Evolutionary conservation across 345 rosid genomes (phyloP).

Genomic region (Bretschneidera sinensis): DNA sequence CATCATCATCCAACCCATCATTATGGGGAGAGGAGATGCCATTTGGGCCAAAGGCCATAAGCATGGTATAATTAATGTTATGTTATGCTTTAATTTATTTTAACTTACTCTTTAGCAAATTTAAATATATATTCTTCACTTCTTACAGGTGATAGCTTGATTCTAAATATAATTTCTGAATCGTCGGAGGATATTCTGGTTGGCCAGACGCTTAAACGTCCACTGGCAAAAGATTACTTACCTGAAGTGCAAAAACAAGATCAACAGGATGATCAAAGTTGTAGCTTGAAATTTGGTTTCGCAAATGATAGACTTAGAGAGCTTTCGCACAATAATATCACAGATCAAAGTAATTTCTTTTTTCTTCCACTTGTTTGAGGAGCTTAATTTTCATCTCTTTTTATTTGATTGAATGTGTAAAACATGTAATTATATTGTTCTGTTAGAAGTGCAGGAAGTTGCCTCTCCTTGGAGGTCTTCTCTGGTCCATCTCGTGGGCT

Average conservation of each 20-base stretch:
- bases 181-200: constrained; percentile 41
- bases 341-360: constrained; percentile 70
- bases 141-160: constrained; percentile 57
- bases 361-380: constrained; percentile 24
- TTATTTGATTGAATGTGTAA: constrained; percentile 30
- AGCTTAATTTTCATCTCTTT: constrained; percentile 16
- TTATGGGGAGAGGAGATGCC: neutral
- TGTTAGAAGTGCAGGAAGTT: constrained; percentile 94
- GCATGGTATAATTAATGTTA: constrained; percentile 3
- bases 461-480: constrained; percentile 79
- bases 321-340: constrained; percentile 26
- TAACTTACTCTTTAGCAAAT: neutral
- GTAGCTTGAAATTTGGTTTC: constrained; percentile 20
- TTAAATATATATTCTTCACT: constrained; percentile 9
- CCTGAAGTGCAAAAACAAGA: constrained; percentile 37
- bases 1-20: neutral
- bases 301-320: constrained; percentile 33
- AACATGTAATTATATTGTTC: constrained; percentile 45
- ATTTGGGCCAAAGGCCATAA: neutral
- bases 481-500: constrained; percentile 84
- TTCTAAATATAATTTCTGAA: constrained; percentile 57
- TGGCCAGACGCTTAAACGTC: constrained; percentile 66
- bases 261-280: constrained; percentile 34
- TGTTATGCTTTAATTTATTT: constrained; percentile 13
- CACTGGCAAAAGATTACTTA: constrained; percentile 27